Evolutionary conservation across 148 eudicot species (phyloP).

Genomic region (Simmondsia chinensis): DNA sequence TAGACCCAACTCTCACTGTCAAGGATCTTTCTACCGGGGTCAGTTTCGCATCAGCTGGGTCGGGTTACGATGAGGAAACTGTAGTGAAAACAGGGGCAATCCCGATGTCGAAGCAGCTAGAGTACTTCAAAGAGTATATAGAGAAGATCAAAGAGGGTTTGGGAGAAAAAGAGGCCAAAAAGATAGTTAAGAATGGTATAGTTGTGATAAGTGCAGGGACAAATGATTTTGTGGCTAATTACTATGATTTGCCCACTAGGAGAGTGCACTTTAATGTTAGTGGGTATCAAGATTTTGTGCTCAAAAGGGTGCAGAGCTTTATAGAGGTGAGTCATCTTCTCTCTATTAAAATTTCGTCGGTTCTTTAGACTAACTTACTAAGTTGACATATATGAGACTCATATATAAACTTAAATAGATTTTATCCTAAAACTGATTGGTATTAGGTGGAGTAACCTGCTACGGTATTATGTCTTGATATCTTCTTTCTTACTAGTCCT

Average conservation of each 20-base stretch:
- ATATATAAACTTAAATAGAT: too few relatives aligned
- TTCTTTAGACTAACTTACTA: too few relatives aligned
- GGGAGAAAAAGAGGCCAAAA: conserved; percentile 23
- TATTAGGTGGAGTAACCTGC: too few relatives aligned
- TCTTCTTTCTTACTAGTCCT: too few relatives aligned
- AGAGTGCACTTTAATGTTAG: conserved; percentile 18
- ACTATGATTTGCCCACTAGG: conserved; percentile 35
- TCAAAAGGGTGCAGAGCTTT: conserved; percentile 19
- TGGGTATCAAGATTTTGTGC: conserved; percentile 36
- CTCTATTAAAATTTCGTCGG: not conserved
- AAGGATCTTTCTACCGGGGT: conserved; percentile 31
- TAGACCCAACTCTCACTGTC: conserved; percentile 20
- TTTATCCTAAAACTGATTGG: too few relatives aligned
- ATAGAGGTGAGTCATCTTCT: conserved; percentile 23
- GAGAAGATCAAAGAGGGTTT: conserved; percentile 16
- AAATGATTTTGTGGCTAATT: conserved; percentile 44
- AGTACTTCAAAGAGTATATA: conserved; percentile 20
- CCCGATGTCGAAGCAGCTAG: conserved; percentile 27
- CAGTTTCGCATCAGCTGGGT: conserved; percentile 41
- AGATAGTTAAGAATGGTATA: conserved; percentile 24
- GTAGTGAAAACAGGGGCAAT: conserved; percentile 6
- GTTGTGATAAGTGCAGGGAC: conserved; percentile 37
- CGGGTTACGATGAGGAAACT: conserved; percentile 36
- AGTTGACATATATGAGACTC: too few relatives aligned
- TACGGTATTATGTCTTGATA: too few relatives aligned